Base-by-base conservation (phyloP, 2,329 filamentous ascomycete species). In the Metarhizium guizhouense region DNA sequence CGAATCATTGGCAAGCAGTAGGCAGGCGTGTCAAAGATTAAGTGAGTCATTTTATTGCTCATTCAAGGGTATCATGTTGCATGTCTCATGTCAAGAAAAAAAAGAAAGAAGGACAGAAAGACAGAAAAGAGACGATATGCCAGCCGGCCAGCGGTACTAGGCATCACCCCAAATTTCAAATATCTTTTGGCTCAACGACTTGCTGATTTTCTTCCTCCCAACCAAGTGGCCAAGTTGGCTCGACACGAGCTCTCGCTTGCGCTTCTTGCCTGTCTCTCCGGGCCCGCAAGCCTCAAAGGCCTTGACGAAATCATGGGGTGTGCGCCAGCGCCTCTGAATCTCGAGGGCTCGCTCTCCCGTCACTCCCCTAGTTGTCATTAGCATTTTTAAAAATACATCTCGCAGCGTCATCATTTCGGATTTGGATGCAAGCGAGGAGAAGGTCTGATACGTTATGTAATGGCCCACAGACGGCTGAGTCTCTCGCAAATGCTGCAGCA, bases 351-450 rank as follows among this genome's bases (percentile, higher is more conserved):
- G 89, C 62, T 92, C 88, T 3, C 86, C 87, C 1, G 86, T 88
- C 13, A 94, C 76, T 1, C 87, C 87, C 54, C 80, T 80, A 2
- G 82, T 89, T 59, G 86, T 90, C 88, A 94, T 91, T 51, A 94
- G 77, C 88, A 94, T 93, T 69, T 92, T 92, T 30, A 94, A 72
- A 62, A 83, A 93, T 0, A 92, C 69, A 62, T 94, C 89, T 55
- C 87, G 77, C 10, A 93, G 72, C 0, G 87, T 88, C 62, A 90
- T 80, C 57, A 80, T 80, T 53, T 88, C 86, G 0, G 86, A 89
- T 68, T 94, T 94, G 8, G 85, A 88, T 1, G 83, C 83, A 48
- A 93, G 71, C 1, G 83, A 84, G 0, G 85, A 82, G 66, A 93
- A 92, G 0, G 85, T 85, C 0, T 79, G 72, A 62, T 90, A 91